Evolutionary conservation across 805 yeast genomes (phyloP).

Genomic region (Vanderwaltozyma verrucispora): DNA sequence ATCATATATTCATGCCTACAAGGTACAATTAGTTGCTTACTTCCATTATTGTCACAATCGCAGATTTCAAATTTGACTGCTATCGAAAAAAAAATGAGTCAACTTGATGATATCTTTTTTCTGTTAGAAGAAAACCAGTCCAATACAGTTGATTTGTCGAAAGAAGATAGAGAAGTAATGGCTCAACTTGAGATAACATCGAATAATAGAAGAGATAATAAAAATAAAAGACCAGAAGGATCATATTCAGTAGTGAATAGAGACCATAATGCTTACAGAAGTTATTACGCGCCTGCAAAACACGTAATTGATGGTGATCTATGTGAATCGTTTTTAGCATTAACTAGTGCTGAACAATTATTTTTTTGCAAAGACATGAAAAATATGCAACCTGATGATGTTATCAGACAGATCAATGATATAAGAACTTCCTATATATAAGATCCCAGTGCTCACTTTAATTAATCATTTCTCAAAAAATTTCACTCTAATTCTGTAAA

Average conservation of each 20-base stretch:
- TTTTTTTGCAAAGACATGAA: slow-evolving; percentile 24
- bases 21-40: slow-evolving; percentile 68
- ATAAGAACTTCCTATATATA: slow-evolving; percentile 22
- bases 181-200: background rate
- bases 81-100: slow-evolving; percentile 40
- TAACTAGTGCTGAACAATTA: slow-evolving; percentile 15
- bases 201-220: background rate
- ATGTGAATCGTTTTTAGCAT: slow-evolving; percentile 43
- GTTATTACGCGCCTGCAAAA: slow-evolving; percentile 74
- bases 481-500: too few relatives aligned
- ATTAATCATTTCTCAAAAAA: too few relatives aligned
- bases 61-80: slow-evolving; percentile 52
- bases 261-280: slow-evolving; percentile 55
- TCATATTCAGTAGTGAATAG: slow-evolving; percentile 43
- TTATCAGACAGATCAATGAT: slow-evolving; percentile 16
- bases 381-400: slow-evolving; percentile 28
- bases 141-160: slow-evolving; percentile 3
- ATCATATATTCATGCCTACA: slow-evolving; percentile 66
- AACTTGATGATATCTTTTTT: slow-evolving; percentile 14
- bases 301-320: slow-evolving; percentile 83
- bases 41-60: slow-evolving; percentile 52
- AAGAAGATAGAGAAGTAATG: slow-evolving; percentile 3
- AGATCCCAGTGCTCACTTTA: too few relatives aligned
- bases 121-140: slow-evolving; percentile 9
- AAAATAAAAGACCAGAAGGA: slow-evolving; percentile 15